Evolutionary conservation across 2,329 filamentous ascomycete genomes (phyloP), one percentile per base, ranked within the genome.

Genomic region (Epichloe bromicola): DNA sequence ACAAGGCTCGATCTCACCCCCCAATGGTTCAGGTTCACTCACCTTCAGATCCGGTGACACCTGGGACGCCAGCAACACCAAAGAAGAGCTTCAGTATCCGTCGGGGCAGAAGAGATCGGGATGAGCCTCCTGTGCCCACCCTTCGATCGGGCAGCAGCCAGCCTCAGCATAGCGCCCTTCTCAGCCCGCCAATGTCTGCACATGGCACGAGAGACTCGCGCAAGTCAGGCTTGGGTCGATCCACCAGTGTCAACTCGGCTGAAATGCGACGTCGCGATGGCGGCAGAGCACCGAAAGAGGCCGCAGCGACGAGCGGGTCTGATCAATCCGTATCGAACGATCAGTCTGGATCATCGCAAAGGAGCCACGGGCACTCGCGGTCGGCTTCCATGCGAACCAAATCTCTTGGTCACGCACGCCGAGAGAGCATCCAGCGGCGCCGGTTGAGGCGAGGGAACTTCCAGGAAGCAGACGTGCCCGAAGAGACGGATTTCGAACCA

Each of bases 401-500:
- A 66, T 95, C 89, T 4, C 76, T 96, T 20, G 88, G 90, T 2
- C 90, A 97, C 64, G 87, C 88, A 43, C 80, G 91, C 39, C 79
- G 88, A 53, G 91, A 96, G 65, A 95, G 89, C 65, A 95, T 96
- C 50, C 91, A 96, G 67, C 87, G 86, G 44, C 80, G 91, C 51
- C 81, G 91, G 49, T 78, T 83, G 51, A 79, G 81, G 49, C 78
- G 87, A 59, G 87, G 90, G 58, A 84, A 85, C 52, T 74, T 78
- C 14, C 78, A 80, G 50, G 83, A 88, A 55, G 80, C 83, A 19
- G 86, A 93, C 59, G 85, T 96, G 2, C 86, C 86, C 0, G 91
- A 97, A 65, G 93, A 96, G 69, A 95, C 89, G 0, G 88, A 95
- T 61, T 79, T 83, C 46, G 89, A 96, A 52, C 70, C 88, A 26